Percentiles rank a stretch among this genome's conserved stretches.
phyloP scores from a whole-genome alignment of 2,329 filamentous ascomycete species.

The Erysiphe neolycopersici region DNA sequence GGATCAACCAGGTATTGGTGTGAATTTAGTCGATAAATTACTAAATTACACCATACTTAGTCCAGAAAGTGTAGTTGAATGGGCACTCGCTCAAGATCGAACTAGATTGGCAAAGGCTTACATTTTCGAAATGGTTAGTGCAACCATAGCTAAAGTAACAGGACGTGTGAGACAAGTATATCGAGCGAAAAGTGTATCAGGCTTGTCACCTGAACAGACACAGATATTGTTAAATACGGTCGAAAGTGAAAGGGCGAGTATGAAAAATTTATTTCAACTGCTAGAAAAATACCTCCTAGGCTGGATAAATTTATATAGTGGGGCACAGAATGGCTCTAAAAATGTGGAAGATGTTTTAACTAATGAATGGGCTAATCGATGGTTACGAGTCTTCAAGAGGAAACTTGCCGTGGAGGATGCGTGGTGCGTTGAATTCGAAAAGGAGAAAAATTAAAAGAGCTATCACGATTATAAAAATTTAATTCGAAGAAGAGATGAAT shows the following conservation, averaged over 20 bases:
- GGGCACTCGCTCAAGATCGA: constrained; percentile 46
- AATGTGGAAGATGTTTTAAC: constrained; percentile 36
- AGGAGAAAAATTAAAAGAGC: constrained; percentile 3
- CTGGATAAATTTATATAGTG: constrained; percentile 48
- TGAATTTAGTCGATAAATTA: constrained; percentile 86
- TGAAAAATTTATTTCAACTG: constrained; percentile 53
- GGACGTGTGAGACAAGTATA: constrained; percentile 63
- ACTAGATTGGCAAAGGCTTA: constrained; percentile 41
- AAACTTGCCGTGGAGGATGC: constrained; percentile 69
- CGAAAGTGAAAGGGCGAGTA: constrained; percentile 40
- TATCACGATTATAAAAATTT: too few relatives aligned
- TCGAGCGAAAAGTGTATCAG: constrained; percentile 28
- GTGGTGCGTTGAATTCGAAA: constrained; percentile 19
- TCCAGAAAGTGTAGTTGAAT: constrained; percentile 63
- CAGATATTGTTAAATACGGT: constrained; percentile 32
- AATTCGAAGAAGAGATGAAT: too few relatives aligned
- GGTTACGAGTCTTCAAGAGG: constrained; percentile 62
- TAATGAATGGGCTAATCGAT: constrained; percentile 57
- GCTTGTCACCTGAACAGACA: constrained; percentile 23
- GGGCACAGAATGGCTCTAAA: constrained; percentile 41
- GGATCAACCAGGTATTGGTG: constrained; percentile 70
- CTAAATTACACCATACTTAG: constrained; percentile 92
- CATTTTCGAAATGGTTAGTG: constrained; percentile 71
- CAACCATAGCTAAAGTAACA: constrained; percentile 75
- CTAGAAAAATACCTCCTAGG: constrained; percentile 54